phyloP scores from a whole-genome alignment of 1,284 basidiomycete genomes.

The Coriolopsis trogii region DNA sequence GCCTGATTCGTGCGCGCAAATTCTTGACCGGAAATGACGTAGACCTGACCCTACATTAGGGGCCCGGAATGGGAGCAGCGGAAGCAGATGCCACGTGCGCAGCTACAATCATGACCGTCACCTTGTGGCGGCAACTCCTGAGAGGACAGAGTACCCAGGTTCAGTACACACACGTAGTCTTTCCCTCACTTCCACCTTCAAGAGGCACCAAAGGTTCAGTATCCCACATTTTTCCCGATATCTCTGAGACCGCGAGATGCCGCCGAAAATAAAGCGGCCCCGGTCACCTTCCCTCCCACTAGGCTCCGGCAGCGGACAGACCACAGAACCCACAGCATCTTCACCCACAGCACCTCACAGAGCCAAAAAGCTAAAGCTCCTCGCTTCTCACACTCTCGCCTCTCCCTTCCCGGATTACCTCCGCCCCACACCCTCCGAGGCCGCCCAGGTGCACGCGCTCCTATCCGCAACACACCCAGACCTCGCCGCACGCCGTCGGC shows the following conservation, averaged over 20 bases:
- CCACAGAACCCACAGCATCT: background rate
- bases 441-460: conserved; percentile 47
- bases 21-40: too few relatives aligned
- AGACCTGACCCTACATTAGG: background rate
- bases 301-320: background rate
- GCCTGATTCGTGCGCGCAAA: too few relatives aligned
- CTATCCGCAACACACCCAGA: conserved; percentile 40
- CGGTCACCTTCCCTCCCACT: conserved; percentile 24
- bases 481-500: conserved; percentile 23
- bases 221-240: too few relatives aligned
- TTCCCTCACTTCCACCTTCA: too few relatives aligned
- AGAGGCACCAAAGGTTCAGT: too few relatives aligned
- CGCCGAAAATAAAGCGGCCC: conserved; percentile 28
- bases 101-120: background rate
- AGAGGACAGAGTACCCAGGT: too few relatives aligned
- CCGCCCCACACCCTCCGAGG: conserved; percentile 55
- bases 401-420: conserved; percentile 59
- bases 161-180: too few relatives aligned
- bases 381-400: conserved; percentile 42
- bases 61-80: conserved; percentile 2
- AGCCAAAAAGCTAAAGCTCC: conserved; percentile 55
- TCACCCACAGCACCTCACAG: conserved; percentile 21
- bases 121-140: too few relatives aligned
- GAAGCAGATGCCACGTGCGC: conserved; percentile 22
- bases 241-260: conserved; percentile 13